phyloP scores from a whole-genome alignment of 1,284 basidiomycete genomes.

The Phylloboletellus chloephorus region DNA sequence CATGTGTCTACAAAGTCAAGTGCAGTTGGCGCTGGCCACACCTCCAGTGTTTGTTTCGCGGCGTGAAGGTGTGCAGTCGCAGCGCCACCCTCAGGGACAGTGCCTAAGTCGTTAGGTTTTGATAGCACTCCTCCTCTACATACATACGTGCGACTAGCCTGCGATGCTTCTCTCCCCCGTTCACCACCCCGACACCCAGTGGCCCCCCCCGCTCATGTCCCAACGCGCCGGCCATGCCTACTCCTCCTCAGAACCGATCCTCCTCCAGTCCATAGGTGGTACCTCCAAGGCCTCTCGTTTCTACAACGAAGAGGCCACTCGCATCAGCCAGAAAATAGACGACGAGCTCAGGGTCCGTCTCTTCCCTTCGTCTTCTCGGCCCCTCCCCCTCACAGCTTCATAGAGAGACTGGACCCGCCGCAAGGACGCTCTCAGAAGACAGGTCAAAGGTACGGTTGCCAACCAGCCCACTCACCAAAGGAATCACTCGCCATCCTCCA shows the following conservation, averaged over 20 bases:
- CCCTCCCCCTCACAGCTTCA: too few relatives aligned
- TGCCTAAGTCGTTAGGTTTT: too few relatives aligned
- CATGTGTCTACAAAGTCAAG: too few relatives aligned
- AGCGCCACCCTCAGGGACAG: too few relatives aligned
- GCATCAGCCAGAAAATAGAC: conserved; percentile 61
- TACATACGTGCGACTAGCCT: conserved; percentile 34
- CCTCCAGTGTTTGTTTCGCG: too few relatives aligned
- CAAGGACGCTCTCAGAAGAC: conserved; percentile 45
- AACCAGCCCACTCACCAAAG: background rate
- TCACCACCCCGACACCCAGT: conserved; percentile 15
- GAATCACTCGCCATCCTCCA: conserved; percentile 23
- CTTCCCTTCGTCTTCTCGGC: background rate
- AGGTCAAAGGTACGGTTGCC: conserved; percentile 58
- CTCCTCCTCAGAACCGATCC: conserved; percentile 29
- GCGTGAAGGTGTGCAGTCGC: too few relatives aligned
- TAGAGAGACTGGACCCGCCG: conserved; percentile 54
- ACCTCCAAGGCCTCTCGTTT: conserved; percentile 31
- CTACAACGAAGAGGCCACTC: conserved; percentile 46
- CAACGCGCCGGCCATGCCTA: conserved; percentile 28
- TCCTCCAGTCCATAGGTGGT: conserved; percentile 30
- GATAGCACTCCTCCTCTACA: too few relatives aligned
- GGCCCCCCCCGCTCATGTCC: conserved; percentile 22
- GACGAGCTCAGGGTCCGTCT: conserved; percentile 57
- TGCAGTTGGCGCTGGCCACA: too few relatives aligned
- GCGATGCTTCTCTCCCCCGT: conserved; percentile 19